phyloP scores from a whole-genome alignment of 805 yeast genomes.

The Cyberlindnera maclurae region DNA sequence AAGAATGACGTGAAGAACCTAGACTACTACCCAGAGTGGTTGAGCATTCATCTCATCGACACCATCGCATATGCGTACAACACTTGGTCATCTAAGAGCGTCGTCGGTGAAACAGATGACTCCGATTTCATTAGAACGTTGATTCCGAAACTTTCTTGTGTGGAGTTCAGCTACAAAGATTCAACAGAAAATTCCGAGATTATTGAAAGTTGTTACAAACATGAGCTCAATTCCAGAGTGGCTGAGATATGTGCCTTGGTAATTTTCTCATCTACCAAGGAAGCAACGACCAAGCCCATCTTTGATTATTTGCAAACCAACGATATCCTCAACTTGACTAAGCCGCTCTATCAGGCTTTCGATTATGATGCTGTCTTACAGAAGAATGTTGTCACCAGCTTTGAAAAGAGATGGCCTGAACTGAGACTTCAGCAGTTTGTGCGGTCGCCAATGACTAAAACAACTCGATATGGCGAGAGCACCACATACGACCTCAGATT shows the following conservation, averaged over 20 bases:
- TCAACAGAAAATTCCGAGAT: constrained; percentile 15
- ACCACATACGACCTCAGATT: constrained; percentile 52
- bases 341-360: constrained; percentile 35
- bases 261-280: constrained; percentile 49
- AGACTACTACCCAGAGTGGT: constrained; percentile 49
- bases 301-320: constrained; percentile 32
- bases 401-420: constrained; percentile 41
- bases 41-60: constrained; percentile 62
- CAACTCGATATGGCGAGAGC: constrained; percentile 43
- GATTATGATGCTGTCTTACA: constrained; percentile 43
- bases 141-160: constrained; percentile 25
- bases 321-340: constrained; percentile 26
- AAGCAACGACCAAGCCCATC: constrained; percentile 35
- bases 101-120: constrained; percentile 39
- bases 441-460: constrained; percentile 36
- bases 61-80: constrained; percentile 70
- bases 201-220: constrained; percentile 42
- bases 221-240: constrained; percentile 55
- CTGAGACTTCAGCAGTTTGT: constrained; percentile 45
- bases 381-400: constrained; percentile 35
- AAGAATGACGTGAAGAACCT: constrained; percentile 48
- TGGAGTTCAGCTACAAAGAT: constrained; percentile 5
- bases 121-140: constrained; percentile 27
- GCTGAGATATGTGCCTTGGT: constrained; percentile 72
- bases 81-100: constrained; percentile 64